A percentile compares a stretch with the other conserved stretches of the same genome.
Conservation (phyloP, 768 basidiomycete genomes). For the Pisolithus tinctorius region DNA sequence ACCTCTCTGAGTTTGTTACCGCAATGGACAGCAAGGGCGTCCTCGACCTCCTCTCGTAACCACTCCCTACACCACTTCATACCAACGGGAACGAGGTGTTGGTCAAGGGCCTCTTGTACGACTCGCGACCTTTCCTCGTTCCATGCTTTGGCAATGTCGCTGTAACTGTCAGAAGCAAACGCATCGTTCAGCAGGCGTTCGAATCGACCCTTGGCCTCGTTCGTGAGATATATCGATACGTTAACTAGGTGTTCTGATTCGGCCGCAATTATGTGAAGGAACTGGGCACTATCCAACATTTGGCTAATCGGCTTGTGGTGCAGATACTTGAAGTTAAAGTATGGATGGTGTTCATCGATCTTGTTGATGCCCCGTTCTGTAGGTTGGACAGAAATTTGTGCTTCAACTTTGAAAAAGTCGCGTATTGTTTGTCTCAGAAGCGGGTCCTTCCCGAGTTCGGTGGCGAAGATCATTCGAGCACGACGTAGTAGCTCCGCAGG, state of each 20-base stretch:
- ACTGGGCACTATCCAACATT: constrained; percentile 70
- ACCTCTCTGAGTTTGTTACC: constrained; percentile 66
- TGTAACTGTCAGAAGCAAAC: constrained; percentile 78
- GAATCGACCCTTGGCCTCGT: constrained; percentile 56
- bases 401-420: constrained; percentile 65
- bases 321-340: constrained; percentile 91
- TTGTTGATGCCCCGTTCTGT: constrained; percentile 81
- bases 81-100: constrained; percentile 77
- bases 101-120: constrained; percentile 70
- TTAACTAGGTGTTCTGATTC: constrained; percentile 86
- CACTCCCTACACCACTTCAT: constrained; percentile 88
- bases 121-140: constrained; percentile 78
- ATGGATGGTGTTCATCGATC: constrained; percentile 67
- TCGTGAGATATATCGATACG: constrained; percentile 61
- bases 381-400: constrained; percentile 70
- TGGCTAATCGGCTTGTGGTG: constrained; percentile 65
- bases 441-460: constrained; percentile 92
- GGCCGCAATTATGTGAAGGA: constrained; percentile 85
- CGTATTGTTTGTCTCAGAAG: constrained; percentile 75
- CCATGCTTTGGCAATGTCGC: constrained; percentile 84
- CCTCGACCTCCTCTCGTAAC: constrained; percentile 86
- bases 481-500: constrained; percentile 65
- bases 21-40: constrained; percentile 64
- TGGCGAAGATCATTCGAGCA: constrained; percentile 78
- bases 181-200: constrained; percentile 73